Conservation (phyloP, 345 rosid species). For the Moringa oleifera region DNA sequence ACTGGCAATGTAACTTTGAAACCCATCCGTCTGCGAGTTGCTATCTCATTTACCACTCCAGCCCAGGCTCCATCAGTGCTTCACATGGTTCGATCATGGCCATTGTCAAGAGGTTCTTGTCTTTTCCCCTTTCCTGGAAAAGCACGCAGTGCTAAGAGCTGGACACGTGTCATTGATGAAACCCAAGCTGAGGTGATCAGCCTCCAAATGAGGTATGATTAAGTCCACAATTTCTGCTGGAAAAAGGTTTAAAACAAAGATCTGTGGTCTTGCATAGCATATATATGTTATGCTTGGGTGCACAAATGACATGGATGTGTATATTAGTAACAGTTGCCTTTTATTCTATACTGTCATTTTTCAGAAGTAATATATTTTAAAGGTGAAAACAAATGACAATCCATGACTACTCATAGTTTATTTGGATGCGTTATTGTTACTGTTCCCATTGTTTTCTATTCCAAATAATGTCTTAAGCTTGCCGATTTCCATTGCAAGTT, state of each 20-base stretch:
- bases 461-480: too few relatives aligned
- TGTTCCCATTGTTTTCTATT: too few relatives aligned
- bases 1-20: constrained; percentile 29
- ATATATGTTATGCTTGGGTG: too few relatives aligned
- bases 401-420: too few relatives aligned
- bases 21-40: constrained; percentile 56
- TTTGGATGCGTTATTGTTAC: too few relatives aligned
- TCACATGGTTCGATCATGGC: constrained; percentile 41
- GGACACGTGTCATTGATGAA: constrained; percentile 43
- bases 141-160: constrained; percentile 36
- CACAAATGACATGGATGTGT: too few relatives aligned
- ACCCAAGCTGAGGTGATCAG: constrained; percentile 57
- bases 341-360: too few relatives aligned
- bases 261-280: too few relatives aligned
- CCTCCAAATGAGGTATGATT: constrained; percentile 79
- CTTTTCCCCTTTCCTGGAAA: constrained; percentile 51
- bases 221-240: constrained; percentile 10
- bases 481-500: too few relatives aligned
- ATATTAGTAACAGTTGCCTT: too few relatives aligned
- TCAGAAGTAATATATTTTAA: too few relatives aligned
- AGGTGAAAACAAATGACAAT: too few relatives aligned
- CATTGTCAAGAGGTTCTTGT: constrained; percentile 48
- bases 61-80: constrained; percentile 42
- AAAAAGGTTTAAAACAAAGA: constrained; percentile 1
- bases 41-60: constrained; percentile 71